phyloP scores from a whole-genome alignment of 1,284 basidiomycete genomes.

The Marasmius sp. region DNA sequence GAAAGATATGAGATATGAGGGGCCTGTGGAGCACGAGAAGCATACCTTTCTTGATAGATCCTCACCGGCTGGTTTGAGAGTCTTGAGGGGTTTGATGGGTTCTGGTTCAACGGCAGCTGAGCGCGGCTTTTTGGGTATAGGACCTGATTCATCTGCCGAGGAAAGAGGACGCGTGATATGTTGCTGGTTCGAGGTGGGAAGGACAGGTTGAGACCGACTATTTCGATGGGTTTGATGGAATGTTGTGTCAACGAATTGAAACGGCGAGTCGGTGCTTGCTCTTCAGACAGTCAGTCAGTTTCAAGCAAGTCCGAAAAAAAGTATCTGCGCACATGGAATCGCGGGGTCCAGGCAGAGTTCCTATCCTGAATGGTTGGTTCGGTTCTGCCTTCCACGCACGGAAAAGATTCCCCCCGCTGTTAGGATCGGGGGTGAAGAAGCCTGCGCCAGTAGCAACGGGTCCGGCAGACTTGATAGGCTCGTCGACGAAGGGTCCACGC shows the following conservation, averaged over 20 bases:
- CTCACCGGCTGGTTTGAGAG: constrained; percentile 58
- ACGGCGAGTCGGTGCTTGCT: constrained; percentile 60
- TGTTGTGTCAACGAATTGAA: constrained; percentile 57
- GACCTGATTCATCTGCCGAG: constrained; percentile 77
- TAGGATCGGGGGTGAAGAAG: constrained; percentile 77
- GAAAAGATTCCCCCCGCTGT: constrained; percentile 51
- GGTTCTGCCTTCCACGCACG: constrained; percentile 53
- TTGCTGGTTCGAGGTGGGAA: constrained; percentile 40
- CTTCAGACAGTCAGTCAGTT: constrained; percentile 31
- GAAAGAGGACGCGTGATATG: constrained; percentile 66
- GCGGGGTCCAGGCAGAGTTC: constrained; percentile 44
- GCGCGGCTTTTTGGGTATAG: constrained; percentile 71
- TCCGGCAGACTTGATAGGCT: constrained; percentile 37
- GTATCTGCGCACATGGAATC: constrained; percentile 58
- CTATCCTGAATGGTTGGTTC: constrained; percentile 57
- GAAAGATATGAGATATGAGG: constrained; percentile 27
- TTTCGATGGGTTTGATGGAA: constrained; percentile 49
- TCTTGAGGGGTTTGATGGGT: constrained; percentile 44
- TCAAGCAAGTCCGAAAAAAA: constrained; percentile 1
- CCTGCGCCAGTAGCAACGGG: constrained; percentile 62
- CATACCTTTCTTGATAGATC: constrained; percentile 81
- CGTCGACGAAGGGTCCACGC: constrained; percentile 49
- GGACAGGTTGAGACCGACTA: constrained; percentile 37
- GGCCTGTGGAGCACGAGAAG: constrained; percentile 75
- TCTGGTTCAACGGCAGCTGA: constrained; percentile 60